A percentile compares a stretch with the other conserved stretches of the same genome.
phyloP scores from a whole-genome alignment of 306 rosid species.

The Echinosophora koreensis region DNA sequence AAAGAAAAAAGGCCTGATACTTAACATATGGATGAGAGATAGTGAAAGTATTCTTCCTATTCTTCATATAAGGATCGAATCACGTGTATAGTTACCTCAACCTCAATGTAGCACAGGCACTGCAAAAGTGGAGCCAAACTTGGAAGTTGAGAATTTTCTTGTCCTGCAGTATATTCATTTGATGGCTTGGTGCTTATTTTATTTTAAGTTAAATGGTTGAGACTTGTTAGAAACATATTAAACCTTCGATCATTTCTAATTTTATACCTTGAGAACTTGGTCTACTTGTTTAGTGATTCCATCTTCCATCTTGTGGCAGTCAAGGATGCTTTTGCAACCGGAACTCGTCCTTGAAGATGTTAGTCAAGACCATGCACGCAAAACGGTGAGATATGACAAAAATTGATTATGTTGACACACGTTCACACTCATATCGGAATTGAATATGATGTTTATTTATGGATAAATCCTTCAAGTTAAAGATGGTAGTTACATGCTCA shows the following conservation, averaged over 20 bases:
- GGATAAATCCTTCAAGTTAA: background rate
- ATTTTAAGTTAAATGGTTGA: background rate
- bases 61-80: constrained; percentile 21
- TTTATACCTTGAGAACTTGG: background rate
- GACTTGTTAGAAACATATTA: background rate
- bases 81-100: background rate
- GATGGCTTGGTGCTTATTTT: constrained; percentile 13
- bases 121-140: background rate
- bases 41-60: background rate
- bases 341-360: constrained; percentile 96
- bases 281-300: constrained; percentile 14
- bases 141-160: background rate
- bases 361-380: constrained; percentile 97
- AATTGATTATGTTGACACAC: constrained; percentile 18
- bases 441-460: constrained; percentile 11
- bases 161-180: background rate
- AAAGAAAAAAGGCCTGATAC: background rate
- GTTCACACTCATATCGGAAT: background rate
- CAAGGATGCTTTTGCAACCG: constrained; percentile 91
- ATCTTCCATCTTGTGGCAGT: constrained; percentile 53
- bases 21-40: constrained; percentile 3
- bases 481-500: background rate
- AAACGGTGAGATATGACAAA: constrained; percentile 72
- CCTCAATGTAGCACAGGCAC: background rate
- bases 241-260: background rate